Percentiles rank a stretch among this genome's conserved stretches.
These are phyloP conservation scores for Boletus semigastroideus DNA, from an alignment of 1,284 basidiomycete genomes.

Conservation along the genomic window DNA sequence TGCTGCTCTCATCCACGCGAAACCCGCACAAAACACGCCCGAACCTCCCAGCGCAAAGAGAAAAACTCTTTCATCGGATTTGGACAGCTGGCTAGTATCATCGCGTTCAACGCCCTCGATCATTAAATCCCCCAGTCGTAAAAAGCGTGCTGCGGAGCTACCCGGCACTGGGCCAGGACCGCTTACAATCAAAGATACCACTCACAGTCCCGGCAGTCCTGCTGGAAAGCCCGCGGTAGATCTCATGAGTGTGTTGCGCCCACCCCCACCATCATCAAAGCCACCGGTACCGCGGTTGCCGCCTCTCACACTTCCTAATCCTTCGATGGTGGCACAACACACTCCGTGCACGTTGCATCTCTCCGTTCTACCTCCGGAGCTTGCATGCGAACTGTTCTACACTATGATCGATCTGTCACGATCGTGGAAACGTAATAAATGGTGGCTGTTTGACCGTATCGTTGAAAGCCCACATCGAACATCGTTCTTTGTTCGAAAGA, in stretches of 20 bases:
- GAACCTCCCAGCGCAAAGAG: constrained; percentile 32
- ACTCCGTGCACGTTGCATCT: constrained; percentile 76
- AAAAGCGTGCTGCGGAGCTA: constrained; percentile 18
- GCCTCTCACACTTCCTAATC: constrained; percentile 56
- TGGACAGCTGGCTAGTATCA: constrained; percentile 56
- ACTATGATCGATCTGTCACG: constrained; percentile 62
- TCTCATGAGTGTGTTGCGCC: constrained; percentile 57
- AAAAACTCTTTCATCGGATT: constrained; percentile 41
- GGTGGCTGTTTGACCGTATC: constrained; percentile 80
- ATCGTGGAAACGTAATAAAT: constrained; percentile 73
- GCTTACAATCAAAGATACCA: constrained; percentile 20
- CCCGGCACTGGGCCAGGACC: background rate
- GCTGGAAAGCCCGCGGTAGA: constrained; percentile 39
- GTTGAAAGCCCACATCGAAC: constrained; percentile 86
- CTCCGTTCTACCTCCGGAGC: constrained; percentile 65
- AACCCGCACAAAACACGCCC: constrained; percentile 11
- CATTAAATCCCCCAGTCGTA: constrained; percentile 23
- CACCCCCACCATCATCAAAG: constrained; percentile 44
- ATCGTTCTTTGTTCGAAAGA: constrained; percentile 66
- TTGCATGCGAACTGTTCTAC: constrained; percentile 72
- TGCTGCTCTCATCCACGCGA: constrained; percentile 41
- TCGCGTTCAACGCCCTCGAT: constrained; percentile 18
- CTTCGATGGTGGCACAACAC: constrained; percentile 64
- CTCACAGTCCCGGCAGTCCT: constrained; percentile 13
- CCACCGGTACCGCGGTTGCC: constrained; percentile 42